phyloP scores from a whole-genome alignment of 2,329 filamentous ascomycete species.

The Fusarium sp. region DNA sequence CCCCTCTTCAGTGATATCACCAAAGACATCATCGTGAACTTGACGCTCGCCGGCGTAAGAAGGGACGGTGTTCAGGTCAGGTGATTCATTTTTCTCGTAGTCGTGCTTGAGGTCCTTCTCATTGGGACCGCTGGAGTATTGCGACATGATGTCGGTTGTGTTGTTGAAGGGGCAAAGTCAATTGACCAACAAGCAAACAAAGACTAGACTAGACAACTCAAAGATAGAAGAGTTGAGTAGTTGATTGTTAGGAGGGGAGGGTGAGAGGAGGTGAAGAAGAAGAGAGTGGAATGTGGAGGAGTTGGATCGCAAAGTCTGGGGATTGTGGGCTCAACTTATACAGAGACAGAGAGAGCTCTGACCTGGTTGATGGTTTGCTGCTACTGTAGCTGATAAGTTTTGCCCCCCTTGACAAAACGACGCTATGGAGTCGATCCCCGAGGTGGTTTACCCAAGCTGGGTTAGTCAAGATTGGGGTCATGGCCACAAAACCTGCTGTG shows the following conservation, averaged over 20 bases:
- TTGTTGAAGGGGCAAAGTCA: constrained; percentile 6
- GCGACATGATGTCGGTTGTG: constrained; percentile 20
- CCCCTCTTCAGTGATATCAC: constrained; percentile 49
- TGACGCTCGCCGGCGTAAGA: constrained; percentile 8
- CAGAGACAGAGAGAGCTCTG: not conserved
- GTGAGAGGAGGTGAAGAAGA: not conserved
- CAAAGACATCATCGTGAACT: constrained; percentile 51
- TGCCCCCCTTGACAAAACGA: constrained; percentile 20
- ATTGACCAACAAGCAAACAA: constrained; percentile 5
- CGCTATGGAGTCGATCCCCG: constrained; percentile 27
- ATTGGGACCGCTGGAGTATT: constrained; percentile 23
- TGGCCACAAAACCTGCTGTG: constrained; percentile 18
- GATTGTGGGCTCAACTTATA: constrained; percentile 42
- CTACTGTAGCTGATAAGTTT: constrained; percentile 1
- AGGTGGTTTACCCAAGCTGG: constrained; percentile 18
- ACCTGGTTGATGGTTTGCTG: no score
- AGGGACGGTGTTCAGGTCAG: constrained; percentile 2
- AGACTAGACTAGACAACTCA: constrained; percentile 29
- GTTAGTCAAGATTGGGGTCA: constrained; percentile 6
- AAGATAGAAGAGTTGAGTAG: constrained; percentile 25
- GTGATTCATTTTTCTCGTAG: constrained; percentile 19
- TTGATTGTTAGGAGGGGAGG: not conserved
- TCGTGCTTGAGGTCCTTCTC: constrained; percentile 38
- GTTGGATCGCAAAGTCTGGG: constrained; percentile 25
- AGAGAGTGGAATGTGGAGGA: constrained; percentile 25